Conservation (phyloP, 345 rosid species). For the Euphorbia tirucalli region DNA sequence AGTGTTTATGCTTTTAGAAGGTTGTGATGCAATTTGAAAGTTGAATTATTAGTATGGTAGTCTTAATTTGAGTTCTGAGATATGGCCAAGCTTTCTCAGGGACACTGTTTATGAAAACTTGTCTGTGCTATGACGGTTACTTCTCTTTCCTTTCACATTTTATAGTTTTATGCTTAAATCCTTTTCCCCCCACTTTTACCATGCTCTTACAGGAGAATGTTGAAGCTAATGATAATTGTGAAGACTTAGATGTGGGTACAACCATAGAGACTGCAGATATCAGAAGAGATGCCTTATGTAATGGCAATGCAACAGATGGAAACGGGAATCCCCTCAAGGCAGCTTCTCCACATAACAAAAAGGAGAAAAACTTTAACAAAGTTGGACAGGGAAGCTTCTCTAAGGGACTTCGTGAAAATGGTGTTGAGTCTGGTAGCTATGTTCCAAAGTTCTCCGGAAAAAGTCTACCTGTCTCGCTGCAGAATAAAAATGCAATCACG, state of each 20-base stretch:
- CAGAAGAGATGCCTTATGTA: slow-evolving; percentile 10
- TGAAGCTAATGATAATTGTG: slow-evolving; percentile 32
- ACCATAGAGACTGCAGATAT: slow-evolving; percentile 21
- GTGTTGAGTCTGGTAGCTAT: slow-evolving; percentile 14
- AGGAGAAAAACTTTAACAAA: slow-evolving; percentile 10
- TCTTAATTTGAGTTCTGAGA: background rate
- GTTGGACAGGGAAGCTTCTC: slow-evolving; percentile 14
- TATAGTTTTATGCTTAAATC: background rate
- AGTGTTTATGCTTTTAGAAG: background rate
- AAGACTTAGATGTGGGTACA: slow-evolving; percentile 19
- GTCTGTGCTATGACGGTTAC: background rate
- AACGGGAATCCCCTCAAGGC: background rate
- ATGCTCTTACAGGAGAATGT: slow-evolving; percentile 33
- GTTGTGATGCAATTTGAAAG: background rate
- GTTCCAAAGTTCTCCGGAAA: slow-evolving; percentile 12
- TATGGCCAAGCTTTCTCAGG: background rate
- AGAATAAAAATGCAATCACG: slow-evolving; percentile 25
- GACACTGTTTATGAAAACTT: too few relatives aligned
- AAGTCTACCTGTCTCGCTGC: slow-evolving; percentile 16
- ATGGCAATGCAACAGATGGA: slow-evolving; percentile 7
- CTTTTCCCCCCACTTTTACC: background rate
- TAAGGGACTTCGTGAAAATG: slow-evolving; percentile 26
- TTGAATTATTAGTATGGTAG: background rate
- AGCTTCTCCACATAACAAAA: slow-evolving; percentile 21
- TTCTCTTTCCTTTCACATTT: background rate